Evolutionary conservation across 345 rosid species (phyloP).

Genomic region (Heritiera littoralis): DNA sequence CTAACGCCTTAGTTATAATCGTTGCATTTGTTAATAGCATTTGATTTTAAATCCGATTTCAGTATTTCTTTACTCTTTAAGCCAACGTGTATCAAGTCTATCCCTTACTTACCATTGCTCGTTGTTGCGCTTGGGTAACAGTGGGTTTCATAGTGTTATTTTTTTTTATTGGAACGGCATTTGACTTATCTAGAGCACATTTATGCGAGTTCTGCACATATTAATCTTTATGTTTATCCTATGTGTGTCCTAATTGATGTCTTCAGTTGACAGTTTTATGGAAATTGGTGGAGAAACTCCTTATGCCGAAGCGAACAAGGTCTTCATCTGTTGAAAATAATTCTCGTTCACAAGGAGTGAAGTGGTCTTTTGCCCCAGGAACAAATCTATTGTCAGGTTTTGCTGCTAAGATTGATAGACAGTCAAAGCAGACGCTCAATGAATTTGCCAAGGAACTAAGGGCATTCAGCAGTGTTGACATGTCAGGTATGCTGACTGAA

Average conservation of each 20-base stretch:
- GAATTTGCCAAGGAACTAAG: constrained; percentile 82
- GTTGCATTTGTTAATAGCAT: not conserved
- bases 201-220: not conserved
- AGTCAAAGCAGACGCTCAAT: constrained; percentile 77
- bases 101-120: not conserved
- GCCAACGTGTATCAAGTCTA: no score
- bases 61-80: no score
- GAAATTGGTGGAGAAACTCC: constrained; percentile 77
- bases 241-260: constrained; percentile 53
- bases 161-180: not conserved
- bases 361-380: constrained; percentile 75
- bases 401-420: constrained; percentile 65
- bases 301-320: constrained; percentile 39
- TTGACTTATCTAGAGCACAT: not conserved
- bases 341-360: constrained; percentile 57
- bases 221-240: constrained; percentile 16
- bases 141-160: no score
- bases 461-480: constrained; percentile 75
- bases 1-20: not conserved
- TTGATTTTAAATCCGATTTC: no score
- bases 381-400: constrained; percentile 70
- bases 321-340: constrained; percentile 43
- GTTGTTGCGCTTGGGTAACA: no score
- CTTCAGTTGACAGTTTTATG: constrained; percentile 95
- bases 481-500: constrained; percentile 68